Percentiles rank a stretch among this genome's conserved stretches.
These are phyloP conservation scores for Aspergillus sp. DNA, from an alignment of 2,329 filamentous ascomycete genomes.

Conservation along the genomic window DNA sequence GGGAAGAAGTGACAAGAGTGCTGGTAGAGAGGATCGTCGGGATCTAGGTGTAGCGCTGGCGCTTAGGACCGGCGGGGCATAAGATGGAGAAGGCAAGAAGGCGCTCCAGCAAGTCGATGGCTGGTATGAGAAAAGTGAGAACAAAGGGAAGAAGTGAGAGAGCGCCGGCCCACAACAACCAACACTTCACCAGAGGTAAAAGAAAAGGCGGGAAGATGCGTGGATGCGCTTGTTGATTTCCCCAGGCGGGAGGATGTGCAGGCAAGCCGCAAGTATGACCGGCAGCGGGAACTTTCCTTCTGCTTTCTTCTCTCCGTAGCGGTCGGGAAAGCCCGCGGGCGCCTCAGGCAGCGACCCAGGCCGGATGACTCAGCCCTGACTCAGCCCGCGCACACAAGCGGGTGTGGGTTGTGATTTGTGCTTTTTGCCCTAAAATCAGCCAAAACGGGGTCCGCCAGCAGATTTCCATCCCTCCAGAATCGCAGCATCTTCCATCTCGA, in stretches of 20 bases:
- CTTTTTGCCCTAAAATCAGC: constrained; percentile 33
- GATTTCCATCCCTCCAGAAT: constrained; percentile 32
- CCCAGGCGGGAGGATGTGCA: background rate
- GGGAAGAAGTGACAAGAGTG: constrained; percentile 9
- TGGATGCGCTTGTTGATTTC: constrained; percentile 15
- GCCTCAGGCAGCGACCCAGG: background rate
- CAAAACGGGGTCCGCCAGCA: constrained; percentile 25
- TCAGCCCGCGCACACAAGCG: constrained; percentile 34
- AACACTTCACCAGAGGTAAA: constrained; percentile 11
- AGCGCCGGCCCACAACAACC: constrained; percentile 17
- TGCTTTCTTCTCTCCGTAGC: background rate
- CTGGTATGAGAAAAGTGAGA: constrained; percentile 3
- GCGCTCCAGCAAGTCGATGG: background rate
- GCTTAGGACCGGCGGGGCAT: constrained; percentile 42
- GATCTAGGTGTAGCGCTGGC: constrained; percentile 32
- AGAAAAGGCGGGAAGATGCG: constrained; percentile 10
- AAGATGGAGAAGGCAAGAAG: constrained; percentile 10
- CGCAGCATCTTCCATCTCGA: constrained; percentile 25
- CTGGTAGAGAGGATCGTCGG: constrained; percentile 19
- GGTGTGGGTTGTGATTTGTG: constrained; percentile 31
- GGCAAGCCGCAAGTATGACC: background rate
- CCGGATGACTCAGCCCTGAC: constrained; percentile 20
- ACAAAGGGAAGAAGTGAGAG: constrained; percentile 11
- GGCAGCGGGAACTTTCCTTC: constrained; percentile 1
- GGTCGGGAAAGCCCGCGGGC: background rate